A percentile compares a stretch with the other conserved stretches of the same genome.
Evolutionary conservation across 352 stramenopile genomes (phyloP).

Genomic region (Phytophthora pistaciae): DNA sequence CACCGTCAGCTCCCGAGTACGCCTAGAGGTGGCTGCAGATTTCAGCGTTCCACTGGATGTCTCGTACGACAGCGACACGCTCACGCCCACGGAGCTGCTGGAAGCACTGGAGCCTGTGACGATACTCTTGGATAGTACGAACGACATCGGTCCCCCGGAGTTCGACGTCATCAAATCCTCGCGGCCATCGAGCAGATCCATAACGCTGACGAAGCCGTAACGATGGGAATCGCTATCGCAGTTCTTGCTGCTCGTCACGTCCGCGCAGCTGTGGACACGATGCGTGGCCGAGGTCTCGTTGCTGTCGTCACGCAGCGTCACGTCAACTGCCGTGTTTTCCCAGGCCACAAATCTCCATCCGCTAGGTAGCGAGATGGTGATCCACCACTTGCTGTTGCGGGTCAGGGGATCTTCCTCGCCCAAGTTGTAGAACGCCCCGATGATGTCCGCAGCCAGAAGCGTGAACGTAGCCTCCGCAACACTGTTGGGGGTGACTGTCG

Average conservation of each 20-base stretch:
- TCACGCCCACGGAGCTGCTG: slow-evolving; percentile 49
- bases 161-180: slow-evolving; percentile 56
- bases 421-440: slow-evolving; percentile 78
- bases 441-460: slow-evolving; percentile 75
- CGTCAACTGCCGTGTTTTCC: slow-evolving; percentile 60
- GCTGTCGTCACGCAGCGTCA: slow-evolving; percentile 50
- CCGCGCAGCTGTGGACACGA: slow-evolving; percentile 55
- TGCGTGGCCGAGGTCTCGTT: slow-evolving; percentile 22
- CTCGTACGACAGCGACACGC: slow-evolving; percentile 67
- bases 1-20: slow-evolving; percentile 58
- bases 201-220: slow-evolving; percentile 74
- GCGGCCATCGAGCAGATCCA: slow-evolving; percentile 66
- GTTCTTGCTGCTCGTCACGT: slow-evolving; percentile 57
- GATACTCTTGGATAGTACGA: slow-evolving; percentile 69
- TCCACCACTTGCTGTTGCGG: slow-evolving; percentile 70
- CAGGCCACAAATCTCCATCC: slow-evolving; percentile 80
- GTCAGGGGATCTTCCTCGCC: slow-evolving; percentile 58
- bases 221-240: slow-evolving; percentile 52
- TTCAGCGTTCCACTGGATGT: slow-evolving; percentile 46
- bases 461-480: slow-evolving; percentile 75
- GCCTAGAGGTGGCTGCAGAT: slow-evolving; percentile 41
- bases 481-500: slow-evolving; percentile 65
- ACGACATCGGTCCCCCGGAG: slow-evolving; percentile 60
- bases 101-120: slow-evolving; percentile 53
- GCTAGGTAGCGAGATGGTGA: slow-evolving; percentile 68